Conservation (phyloP, 139 green algal genomes). For the Raphidocelis subcapitata region DNA sequence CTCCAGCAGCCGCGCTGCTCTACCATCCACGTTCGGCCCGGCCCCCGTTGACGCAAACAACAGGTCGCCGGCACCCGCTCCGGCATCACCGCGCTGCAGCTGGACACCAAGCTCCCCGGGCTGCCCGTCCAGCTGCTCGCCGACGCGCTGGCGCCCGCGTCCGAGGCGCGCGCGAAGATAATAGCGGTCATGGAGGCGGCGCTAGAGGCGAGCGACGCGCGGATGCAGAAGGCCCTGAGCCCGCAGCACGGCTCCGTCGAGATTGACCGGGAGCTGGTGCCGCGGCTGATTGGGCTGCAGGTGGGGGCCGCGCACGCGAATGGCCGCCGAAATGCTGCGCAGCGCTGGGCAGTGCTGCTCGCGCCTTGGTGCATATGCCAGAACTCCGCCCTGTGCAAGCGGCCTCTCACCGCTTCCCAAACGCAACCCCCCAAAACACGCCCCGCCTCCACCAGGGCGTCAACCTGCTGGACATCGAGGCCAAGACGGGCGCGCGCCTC, state of each 20-base stretch:
- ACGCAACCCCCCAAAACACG: no score
- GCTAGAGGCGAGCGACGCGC: slow-evolving; percentile 5
- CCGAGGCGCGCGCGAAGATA: slow-evolving; percentile 26
- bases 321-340: no score
- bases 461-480: slow-evolving; percentile 48
- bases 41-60: background rate
- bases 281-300: slow-evolving; percentile 13
- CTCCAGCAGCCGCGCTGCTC: no score
- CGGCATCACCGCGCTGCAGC: slow-evolving; percentile 67
- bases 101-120: slow-evolving; percentile 69
- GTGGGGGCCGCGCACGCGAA: slow-evolving; percentile 12
- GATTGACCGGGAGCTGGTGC: slow-evolving; percentile 29
- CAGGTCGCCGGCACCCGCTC: slow-evolving; percentile 44
- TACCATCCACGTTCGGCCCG: background rate
- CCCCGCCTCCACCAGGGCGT: no score
- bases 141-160: slow-evolving; percentile 24
- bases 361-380: no score
- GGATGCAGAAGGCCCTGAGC: background rate
- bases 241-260: slow-evolving; percentile 5
- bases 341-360: no score
- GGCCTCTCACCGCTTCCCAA: no score
- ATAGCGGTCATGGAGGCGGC: slow-evolving; percentile 51
- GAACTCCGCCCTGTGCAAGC: no score
- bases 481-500: slow-evolving; percentile 27
- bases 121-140: slow-evolving; percentile 42